Base-by-base conservation (phyloP, 106 monocot genomes). In the Platanthera zijinensis region DNA sequence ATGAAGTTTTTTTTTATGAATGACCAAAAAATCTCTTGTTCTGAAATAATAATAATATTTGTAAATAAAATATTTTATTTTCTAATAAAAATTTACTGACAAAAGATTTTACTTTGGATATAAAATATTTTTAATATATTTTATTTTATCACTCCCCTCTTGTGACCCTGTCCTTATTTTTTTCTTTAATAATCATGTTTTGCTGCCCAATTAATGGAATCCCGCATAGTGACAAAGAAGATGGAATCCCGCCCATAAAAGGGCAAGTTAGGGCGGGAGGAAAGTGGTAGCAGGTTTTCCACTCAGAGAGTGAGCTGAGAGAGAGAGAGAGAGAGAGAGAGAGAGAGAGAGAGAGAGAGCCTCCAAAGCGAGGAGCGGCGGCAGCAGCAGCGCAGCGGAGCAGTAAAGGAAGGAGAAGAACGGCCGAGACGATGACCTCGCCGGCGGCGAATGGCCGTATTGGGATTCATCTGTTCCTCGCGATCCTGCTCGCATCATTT, bases 241-340 rank as follows among this genome's bases (percentile, higher is more conserved):
- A 22, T 10, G 72, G 70, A n/a, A 70, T 46, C 48, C 39, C 70
- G 70, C 4, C 70, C 48, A 51, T 51, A 72, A 72, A 51, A 48
- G 50, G 70, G 50, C 5, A 72, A 72, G 72, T 9, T 72, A 72
- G 72, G 51, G 72, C 72, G 51, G 51, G 49, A 7, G 50, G 7
- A 10, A n/a, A 15, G 3, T 18, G 49, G 51, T 14, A 72, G n/a
- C 72, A 10, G 51, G 2, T 6, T 51, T 51, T 72, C 21, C 72
- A 48, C 51, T 72, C 10, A 25, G 51, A 51, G 72, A 18, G 51
- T 19, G 51, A 50, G 21, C 51, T 46, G 15, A 6, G 17, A 10
- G 51, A 10, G 21, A 2, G 21, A 39, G 25, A 25, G 25, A 25
- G 25, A 25, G 25, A n/a, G 15, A 6, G 17, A 10, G 51, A 10